Base-by-base conservation (phyloP, 2,329 filamentous ascomycete genomes). In the Clarireedia paspali region DNA sequence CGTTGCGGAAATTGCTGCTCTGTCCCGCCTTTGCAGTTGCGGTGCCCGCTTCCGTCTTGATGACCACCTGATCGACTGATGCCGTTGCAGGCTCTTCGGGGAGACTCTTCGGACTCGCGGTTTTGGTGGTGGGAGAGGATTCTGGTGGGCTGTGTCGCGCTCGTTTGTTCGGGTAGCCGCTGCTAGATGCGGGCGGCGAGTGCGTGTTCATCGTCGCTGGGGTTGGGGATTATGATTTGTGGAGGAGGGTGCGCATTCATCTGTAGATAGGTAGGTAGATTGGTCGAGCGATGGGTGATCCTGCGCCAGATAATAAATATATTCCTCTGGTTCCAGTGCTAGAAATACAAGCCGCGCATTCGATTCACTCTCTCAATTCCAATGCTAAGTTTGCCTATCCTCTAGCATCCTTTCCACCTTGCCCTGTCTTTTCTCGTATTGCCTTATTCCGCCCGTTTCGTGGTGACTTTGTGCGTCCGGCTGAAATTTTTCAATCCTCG, bases 1-100 rank as follows among this genome's bases (percentile, higher is more conserved):
- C 92, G 70, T 91, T 92, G 65, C 88, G 85, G 67, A 92, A 92
- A 62, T 78, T 84, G 70, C 78, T 83, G 69, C 80, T 82, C 70
- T 83, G 80, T 9, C 78, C 78, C 14, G 74, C n/a, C 62, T 15
- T 62, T 65, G 52, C 58, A 20, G 39, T 57, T 6, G 52, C 58
- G n/a, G 39, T 57, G 4, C 47, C 58, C 5, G 40, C 52, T 9
- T 47, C 50, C 3, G 45, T 36, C 40, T 40, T 26, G 6, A 57
- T 34, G 7, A 55, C 61, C 4, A 57, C 34, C 12, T 64, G 61
- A 40, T 64, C 64, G 4, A 54, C 23, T 7, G 56, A 59, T 7
- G 56, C 36, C n/a, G 64, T 62, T 39, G 62, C 62, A 2, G 53
- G 49, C 27, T 60, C 63, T n/a, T 50, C 57, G 10, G 15, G 17